Evolutionary conservation across 768 basidiomycete species (phyloP).

Genomic region (Tephrocybe sp.): DNA sequence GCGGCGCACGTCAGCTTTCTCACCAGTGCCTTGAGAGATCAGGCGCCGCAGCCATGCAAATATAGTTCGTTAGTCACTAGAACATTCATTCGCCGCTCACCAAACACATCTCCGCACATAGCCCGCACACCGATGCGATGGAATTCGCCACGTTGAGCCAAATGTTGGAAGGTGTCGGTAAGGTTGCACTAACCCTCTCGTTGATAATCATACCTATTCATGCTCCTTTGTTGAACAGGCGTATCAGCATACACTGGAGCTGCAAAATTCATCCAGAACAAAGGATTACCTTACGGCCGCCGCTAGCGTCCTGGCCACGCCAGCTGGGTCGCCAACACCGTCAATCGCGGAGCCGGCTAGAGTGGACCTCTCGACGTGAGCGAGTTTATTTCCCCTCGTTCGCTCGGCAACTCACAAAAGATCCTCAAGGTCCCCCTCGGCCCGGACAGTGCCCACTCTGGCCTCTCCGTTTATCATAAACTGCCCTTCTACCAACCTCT

Average conservation of each 20-base stretch:
- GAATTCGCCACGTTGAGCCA: conserved; percentile 52
- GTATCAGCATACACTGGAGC: conserved; percentile 58
- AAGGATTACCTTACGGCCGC: conserved; percentile 51
- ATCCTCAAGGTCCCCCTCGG: conserved; percentile 29
- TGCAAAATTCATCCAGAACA: conserved; percentile 43
- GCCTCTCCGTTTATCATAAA: conserved; percentile 47
- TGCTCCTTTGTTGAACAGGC: conserved; percentile 12
- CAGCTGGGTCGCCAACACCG: conserved; percentile 50
- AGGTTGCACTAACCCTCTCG: conserved; percentile 1
- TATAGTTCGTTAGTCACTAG: conserved; percentile 60
- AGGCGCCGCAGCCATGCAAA: conserved; percentile 53
- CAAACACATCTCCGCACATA: conserved; percentile 15
- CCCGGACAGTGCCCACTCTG: conserved; percentile 33
- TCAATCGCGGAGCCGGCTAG: conserved; percentile 46
- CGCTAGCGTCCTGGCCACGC: conserved; percentile 56
- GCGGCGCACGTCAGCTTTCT: conserved; percentile 47
- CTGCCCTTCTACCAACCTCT: conserved; percentile 56
- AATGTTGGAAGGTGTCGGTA: conserved; percentile 55
- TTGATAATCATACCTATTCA: neutral
- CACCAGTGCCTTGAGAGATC: conserved; percentile 37
- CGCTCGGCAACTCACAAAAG: neutral
- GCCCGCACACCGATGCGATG: conserved; percentile 49
- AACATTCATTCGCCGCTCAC: no score
- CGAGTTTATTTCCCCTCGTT: conserved; percentile 15
- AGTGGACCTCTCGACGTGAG: conserved; percentile 49